Evolutionary conservation across 73 alveolate species (phyloP), one percentile per base, ranked within the genome.

Genomic region (Paramecium sonneborni): DNA sequence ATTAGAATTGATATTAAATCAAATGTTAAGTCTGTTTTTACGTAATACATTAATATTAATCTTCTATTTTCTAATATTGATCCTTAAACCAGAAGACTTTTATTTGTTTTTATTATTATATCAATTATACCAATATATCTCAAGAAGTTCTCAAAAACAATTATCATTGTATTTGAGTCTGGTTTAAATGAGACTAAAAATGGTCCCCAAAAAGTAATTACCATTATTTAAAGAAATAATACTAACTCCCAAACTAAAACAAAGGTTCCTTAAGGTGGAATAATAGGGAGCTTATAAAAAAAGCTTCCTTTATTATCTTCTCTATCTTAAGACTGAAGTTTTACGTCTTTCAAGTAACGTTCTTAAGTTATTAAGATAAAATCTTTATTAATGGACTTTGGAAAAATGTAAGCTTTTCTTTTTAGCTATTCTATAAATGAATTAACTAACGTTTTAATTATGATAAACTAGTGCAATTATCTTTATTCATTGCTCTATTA

Each of bases 181-280:
- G 87, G 87, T 11, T 37, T 2, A 37, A 74, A 74, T 10, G 67
- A 74, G 9, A 74, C 44, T 32, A 74, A 74, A 74, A 37, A 74
- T 37, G 87, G 87, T 1, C 87, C 87, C 87, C 87, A 74, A 34
- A 34, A 74, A 1, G 87, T 74, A 0, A 74, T 74, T 11, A 74
- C 3, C 58, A 74, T 28, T 15, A 74, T 74, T 74, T 74, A n/a
- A 10, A 74, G 34, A 74, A 74, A 74, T 74, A 37, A 74, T 3
- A 74, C 32, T 11, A 74, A 74, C 32, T 74, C 87, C 87, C 87
- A 74, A 37, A 74, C 32, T 39, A 74, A 37, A 15, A 74, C 58
- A 74, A 74, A 74, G 9, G 87, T 39, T 21, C 87, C 44, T 39
- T 74, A 34, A 74, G 87, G 87, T 74, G 56, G 58, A 0, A 74